phyloP scores from a whole-genome alignment of 2,329 filamentous ascomycete genomes.

The Colletotrichum chlorophyti region DNA sequence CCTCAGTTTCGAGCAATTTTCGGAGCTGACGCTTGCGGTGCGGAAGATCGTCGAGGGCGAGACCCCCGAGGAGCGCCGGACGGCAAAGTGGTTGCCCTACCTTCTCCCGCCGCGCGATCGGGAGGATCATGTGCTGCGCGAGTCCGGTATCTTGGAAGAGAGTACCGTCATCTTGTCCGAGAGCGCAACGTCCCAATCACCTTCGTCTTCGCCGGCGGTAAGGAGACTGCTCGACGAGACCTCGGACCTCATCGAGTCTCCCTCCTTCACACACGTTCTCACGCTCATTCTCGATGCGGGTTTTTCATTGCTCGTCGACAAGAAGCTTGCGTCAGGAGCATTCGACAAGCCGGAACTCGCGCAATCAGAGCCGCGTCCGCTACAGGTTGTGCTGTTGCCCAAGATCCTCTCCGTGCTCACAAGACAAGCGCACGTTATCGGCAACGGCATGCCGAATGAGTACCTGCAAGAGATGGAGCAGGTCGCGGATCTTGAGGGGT shows the following conservation, averaged over 20 bases:
- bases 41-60: conserved; percentile 83
- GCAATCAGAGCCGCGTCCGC: conserved; percentile 34
- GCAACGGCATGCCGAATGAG: conserved; percentile 76
- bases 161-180: conserved; percentile 45
- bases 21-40: conserved; percentile 81
- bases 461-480: conserved; percentile 78
- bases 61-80: conserved; percentile 46
- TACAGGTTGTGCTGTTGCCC: conserved; percentile 76
- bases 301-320: conserved; percentile 84
- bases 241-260: conserved; percentile 93
- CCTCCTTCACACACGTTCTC: conserved; percentile 85
- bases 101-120: conserved; percentile 80
- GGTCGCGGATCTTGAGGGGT: conserved; percentile 79
- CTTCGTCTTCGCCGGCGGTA: conserved; percentile 64
- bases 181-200: conserved; percentile 41
- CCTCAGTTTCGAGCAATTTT: conserved; percentile 80
- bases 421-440: conserved; percentile 88
- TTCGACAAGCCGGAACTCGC: conserved; percentile 66
- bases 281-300: conserved; percentile 85
- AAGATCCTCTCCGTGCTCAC: conserved; percentile 90
- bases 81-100: conserved; percentile 78
- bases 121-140: conserved; percentile 83
- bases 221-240: conserved; percentile 93
- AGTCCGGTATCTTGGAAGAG: conserved; percentile 78
- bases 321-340: conserved; percentile 78